A percentile compares a stretch with the other conserved stretches of the same genome.
Evolutionary conservation across 208 protist genomes (phyloP).

Genomic region (Acanthamoeba lenticulata): DNA sequence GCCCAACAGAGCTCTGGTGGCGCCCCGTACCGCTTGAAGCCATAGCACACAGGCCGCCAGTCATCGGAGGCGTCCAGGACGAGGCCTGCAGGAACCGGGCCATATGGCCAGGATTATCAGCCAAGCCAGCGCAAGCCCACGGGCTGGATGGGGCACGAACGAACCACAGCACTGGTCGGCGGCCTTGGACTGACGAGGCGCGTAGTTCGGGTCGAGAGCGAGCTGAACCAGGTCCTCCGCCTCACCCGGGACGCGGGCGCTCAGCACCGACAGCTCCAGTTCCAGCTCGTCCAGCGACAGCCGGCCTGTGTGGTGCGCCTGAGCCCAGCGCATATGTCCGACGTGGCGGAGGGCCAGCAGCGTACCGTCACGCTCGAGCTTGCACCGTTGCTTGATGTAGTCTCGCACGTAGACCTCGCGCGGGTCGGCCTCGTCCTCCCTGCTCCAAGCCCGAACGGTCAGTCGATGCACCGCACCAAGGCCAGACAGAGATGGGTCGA

Average conservation of each 20-base stretch:
- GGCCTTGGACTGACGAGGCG: background rate
- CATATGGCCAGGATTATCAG: background rate
- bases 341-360: background rate
- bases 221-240: background rate
- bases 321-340: background rate
- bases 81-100: background rate
- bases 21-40: background rate
- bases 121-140: no score
- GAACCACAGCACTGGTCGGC: background rate
- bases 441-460: background rate
- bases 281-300: background rate
- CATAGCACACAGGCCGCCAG: slow-evolving; percentile 1
- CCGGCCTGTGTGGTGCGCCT: background rate
- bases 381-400: background rate
- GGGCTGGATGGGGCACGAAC: background rate
- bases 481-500: no score
- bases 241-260: background rate
- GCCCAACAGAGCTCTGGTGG: background rate
- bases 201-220: background rate
- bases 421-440: background rate
- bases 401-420: background rate
- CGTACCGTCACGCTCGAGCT: background rate
- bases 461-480: no score
- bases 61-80: background rate
- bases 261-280: background rate